phyloP scores from a whole-genome alignment of 257 asterid genomes.

The Penstemon eatonii region DNA sequence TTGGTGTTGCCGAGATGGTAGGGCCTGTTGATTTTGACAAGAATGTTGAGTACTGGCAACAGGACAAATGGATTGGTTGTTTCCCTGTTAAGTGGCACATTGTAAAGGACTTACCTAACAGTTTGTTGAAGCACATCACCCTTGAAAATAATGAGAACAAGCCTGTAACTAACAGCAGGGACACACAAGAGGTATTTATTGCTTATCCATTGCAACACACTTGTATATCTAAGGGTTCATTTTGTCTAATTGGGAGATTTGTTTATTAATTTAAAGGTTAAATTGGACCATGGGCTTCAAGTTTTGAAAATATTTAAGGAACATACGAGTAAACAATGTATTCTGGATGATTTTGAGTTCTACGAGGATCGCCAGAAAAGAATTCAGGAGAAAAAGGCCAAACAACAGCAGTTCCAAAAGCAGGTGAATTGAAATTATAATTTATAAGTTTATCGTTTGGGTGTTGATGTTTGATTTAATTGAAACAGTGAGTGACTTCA shows the following conservation, averaged over 20 bases:
- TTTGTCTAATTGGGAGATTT: background rate
- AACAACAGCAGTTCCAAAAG: constrained; percentile 45
- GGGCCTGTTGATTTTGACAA: constrained; percentile 68
- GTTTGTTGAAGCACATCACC: constrained; percentile 54
- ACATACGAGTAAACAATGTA: constrained; percentile 51
- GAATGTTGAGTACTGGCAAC: constrained; percentile 75
- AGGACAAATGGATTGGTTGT: constrained; percentile 79
- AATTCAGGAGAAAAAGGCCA: constrained; percentile 58
- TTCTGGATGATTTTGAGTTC: constrained; percentile 72
- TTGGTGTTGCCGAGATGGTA: constrained; percentile 74
- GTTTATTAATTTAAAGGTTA: background rate
- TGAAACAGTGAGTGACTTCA: background rate
- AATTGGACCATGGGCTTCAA: constrained; percentile 49
- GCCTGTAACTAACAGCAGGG: constrained; percentile 70
- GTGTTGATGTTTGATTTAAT: background rate
- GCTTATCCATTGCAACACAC: background rate
- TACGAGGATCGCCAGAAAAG: constrained; percentile 69
- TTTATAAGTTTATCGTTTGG: background rate
- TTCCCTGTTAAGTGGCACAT: constrained; percentile 80
- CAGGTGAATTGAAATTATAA: constrained; percentile 27
- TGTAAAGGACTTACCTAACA: constrained; percentile 68
- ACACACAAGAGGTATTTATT: constrained; percentile 65
- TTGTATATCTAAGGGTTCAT: background rate
- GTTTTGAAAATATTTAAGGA: constrained; percentile 63
- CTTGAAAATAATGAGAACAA: constrained; percentile 65